Base-by-base conservation (phyloP, 2,329 filamentous ascomycete species). In the Colletotrichum salicis region DNA sequence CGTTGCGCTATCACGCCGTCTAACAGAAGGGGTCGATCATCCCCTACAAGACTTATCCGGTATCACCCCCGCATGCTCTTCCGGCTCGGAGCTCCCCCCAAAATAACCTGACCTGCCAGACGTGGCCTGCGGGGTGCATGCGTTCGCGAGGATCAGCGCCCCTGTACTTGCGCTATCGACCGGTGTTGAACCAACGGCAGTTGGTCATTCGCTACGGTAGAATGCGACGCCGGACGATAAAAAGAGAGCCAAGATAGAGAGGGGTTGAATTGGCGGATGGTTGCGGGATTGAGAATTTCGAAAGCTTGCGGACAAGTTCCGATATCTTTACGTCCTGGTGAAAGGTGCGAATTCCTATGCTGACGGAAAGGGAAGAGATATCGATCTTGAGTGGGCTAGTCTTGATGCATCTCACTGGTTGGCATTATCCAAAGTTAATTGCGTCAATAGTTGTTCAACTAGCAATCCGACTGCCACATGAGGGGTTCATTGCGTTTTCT, bases 121-220 rank as follows among this genome's bases (percentile, higher is more conserved):
- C 66, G 54, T 29, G 65, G 69, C 33, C 65, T 64, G 69, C 65
- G 48, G 59, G 66, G 65, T 71, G 65, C 69, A 71, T 71, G 58
- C 41, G 59, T 48, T 48, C 35, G 27, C 59, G 62, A 51, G 58
- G 54, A 69, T 69, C 59, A 31, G 59, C 59, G 27, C 59, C 69
- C 65, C 55, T 57, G 65, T 33, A 33, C 35, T 27, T 69, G 65
- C 65, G 29, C 60, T 69, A 69, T 69, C 69, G 27, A 63, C 24
- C 45, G 27, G 54, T 35, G n/a, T 56, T 41, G 45, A 56, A 37
- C 69, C 65, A 56, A 60, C 54, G 48, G 65, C 33, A 64, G 65
- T 69, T 69, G 35, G n/a, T 27, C 56, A 29, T 69, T 64, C 69
- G 59, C 65, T 65, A 45, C 19, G 54, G 59, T 35, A 19, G 24